These are phyloP conservation scores for Paracamarosporium sp. DNA, from an alignment of 2,329 filamentous ascomycete genomes.

Conservation along the genomic window DNA sequence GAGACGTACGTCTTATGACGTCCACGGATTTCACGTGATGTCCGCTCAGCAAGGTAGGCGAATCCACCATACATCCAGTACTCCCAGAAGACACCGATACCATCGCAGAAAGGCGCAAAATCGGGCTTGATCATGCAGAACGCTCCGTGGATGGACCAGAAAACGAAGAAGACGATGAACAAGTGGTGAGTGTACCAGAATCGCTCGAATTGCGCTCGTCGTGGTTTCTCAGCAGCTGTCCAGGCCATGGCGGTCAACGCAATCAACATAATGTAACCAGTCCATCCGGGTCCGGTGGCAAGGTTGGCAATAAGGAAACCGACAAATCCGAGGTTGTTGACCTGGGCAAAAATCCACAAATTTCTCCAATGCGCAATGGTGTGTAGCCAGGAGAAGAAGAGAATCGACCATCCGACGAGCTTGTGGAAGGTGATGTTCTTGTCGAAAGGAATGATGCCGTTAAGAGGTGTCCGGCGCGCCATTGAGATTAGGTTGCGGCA, in stretches of 20 bases:
- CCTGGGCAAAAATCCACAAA: slow-evolving; percentile 75
- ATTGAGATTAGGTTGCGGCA: slow-evolving; percentile 86
- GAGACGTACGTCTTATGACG: slow-evolving; percentile 85
- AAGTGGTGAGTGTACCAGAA: slow-evolving; percentile 93
- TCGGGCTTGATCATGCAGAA: slow-evolving; percentile 93
- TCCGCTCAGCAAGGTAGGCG: slow-evolving; percentile 78
- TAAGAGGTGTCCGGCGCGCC: slow-evolving; percentile 78
- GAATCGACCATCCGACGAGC: slow-evolving; percentile 83
- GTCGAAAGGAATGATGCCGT: slow-evolving; percentile 87
- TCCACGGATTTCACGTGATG: slow-evolving; percentile 79
- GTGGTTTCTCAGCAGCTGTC: slow-evolving; percentile 78
- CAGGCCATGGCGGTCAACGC: slow-evolving; percentile 79
- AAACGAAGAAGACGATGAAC: slow-evolving; percentile 86
- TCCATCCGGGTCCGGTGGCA: slow-evolving; percentile 81
- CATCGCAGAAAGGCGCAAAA: slow-evolving; percentile 77
- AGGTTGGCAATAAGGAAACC: slow-evolving; percentile 81
- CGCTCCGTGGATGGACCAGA: slow-evolving; percentile 88
- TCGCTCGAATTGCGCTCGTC: slow-evolving; percentile 82
- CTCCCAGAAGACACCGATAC: slow-evolving; percentile 84
- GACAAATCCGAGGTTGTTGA: slow-evolving; percentile 78
- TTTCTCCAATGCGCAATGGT: slow-evolving; percentile 89
- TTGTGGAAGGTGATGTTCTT: slow-evolving; percentile 92
- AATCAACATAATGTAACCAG: slow-evolving; percentile 83
- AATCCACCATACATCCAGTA: slow-evolving; percentile 89
- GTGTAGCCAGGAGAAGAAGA: slow-evolving; percentile 88